Percentiles rank a stretch among this genome's conserved stretches.
Evolutionary conservation across 2,329 filamentous ascomycete genomes (phyloP).

Genomic region (Trichoderma guizhouense): DNA sequence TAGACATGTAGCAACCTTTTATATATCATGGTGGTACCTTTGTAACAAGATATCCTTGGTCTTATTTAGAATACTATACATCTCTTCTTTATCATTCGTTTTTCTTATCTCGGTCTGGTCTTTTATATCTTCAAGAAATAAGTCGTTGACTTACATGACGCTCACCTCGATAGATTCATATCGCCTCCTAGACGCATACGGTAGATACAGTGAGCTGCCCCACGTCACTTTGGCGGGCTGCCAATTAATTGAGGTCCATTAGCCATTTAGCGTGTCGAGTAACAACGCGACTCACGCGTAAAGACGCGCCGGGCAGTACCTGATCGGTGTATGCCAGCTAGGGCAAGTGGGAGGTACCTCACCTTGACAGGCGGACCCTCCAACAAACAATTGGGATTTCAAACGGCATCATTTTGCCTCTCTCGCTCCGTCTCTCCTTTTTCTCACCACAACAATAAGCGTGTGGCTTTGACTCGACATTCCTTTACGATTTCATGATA

Average conservation of each 20-base stretch:
- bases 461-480: background rate
- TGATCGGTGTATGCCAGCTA: background rate
- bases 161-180: background rate
- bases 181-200: background rate
- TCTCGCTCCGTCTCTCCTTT: background rate
- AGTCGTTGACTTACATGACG: background rate
- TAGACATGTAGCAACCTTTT: background rate
- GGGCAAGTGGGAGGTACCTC: constrained; percentile 1
- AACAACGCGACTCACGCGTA: constrained; percentile 19
- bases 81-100: background rate
- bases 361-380: background rate
- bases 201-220: background rate
- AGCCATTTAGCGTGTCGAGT: background rate
- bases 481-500: background rate
- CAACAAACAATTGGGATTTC: background rate
- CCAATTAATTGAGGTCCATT: constrained; percentile 8
- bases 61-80: background rate
- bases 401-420: background rate
- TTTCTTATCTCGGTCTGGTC: background rate
- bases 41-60: background rate
- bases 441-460: background rate
- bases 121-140: too few species aligned
- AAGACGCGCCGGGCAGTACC: constrained; percentile 11
- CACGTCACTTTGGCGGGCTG: background rate
- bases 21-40: background rate